A percentile compares a stretch with the other conserved stretches of the same genome.
Conservation (phyloP, 371 early-diverging fungal species). For the Mucor saturninus region DNA sequence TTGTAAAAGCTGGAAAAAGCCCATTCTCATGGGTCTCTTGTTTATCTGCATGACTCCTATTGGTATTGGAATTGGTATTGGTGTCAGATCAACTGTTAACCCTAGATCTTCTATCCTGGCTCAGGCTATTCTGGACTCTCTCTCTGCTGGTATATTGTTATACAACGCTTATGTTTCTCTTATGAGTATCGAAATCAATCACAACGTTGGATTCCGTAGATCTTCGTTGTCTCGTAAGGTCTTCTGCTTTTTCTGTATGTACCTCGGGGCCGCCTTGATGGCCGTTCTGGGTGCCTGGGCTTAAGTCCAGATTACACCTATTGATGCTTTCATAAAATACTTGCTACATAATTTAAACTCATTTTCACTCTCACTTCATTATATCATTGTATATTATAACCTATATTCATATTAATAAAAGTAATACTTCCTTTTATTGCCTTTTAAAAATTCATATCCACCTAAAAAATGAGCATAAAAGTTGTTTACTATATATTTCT, state of each 20-base stretch:
- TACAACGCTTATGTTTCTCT: slow-evolving; percentile 56
- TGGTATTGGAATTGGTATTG: slow-evolving; percentile 67
- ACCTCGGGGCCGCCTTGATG: slow-evolving; percentile 71
- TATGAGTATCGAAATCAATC: slow-evolving; percentile 45
- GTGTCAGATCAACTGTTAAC: slow-evolving; percentile 49
- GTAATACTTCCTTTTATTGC: no score
- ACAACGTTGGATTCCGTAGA: slow-evolving; percentile 27
- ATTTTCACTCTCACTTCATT: not conserved
- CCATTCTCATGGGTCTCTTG: slow-evolving; percentile 46
- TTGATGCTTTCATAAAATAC: not conserved
- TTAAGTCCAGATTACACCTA: slow-evolving; percentile 20
- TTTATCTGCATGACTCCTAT: slow-evolving; percentile 65
- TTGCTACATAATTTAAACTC: no score
- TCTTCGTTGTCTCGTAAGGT: slow-evolving; percentile 23
- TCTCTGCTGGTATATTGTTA: slow-evolving; percentile 60
- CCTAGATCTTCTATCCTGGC: slow-evolving; percentile 49
- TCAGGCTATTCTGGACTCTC: slow-evolving; percentile 56
- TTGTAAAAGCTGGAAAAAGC: slow-evolving; percentile 34
- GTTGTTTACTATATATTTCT: no score
- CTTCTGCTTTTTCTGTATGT: slow-evolving; percentile 39
- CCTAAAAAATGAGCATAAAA: no score
- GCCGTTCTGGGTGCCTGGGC: slow-evolving; percentile 76
- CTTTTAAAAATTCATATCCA: no score
- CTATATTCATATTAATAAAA: no score
- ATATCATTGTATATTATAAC: not conserved